phyloP scores from a whole-genome alignment of 352 stramenopile species.

The Globisporangium emineosum region DNA sequence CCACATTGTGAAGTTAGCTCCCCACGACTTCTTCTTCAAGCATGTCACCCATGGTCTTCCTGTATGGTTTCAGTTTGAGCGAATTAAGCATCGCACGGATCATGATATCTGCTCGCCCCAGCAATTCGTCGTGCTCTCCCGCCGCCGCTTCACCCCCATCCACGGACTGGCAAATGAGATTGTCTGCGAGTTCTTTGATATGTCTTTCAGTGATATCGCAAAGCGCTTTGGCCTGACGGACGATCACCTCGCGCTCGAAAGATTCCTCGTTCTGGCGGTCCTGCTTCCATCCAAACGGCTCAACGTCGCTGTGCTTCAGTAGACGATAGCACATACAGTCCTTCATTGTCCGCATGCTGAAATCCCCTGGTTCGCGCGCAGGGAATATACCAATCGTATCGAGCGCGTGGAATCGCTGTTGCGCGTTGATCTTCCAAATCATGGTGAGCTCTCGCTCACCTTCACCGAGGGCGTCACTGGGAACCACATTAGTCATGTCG shows the following conservation, averaged over 20 bases:
- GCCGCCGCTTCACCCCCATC: too few species aligned
- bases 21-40: slow-evolving; percentile 42
- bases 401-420: slow-evolving; percentile 47
- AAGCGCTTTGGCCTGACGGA: slow-evolving; percentile 36
- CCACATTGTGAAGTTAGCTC: slow-evolving; percentile 27
- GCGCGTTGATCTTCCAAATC: slow-evolving; percentile 54
- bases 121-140: slow-evolving; percentile 15
- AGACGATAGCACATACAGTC: slow-evolving; percentile 61
- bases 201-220: slow-evolving; percentile 23
- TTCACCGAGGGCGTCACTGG: slow-evolving; percentile 38
- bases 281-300: slow-evolving; percentile 48
- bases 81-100: slow-evolving; percentile 33
- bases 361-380: slow-evolving; percentile 27
- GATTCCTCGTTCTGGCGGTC: slow-evolving; percentile 28
- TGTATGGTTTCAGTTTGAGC: slow-evolving; percentile 42
- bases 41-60: slow-evolving; percentile 48
- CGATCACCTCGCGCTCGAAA: slow-evolving; percentile 36
- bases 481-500: slow-evolving; percentile 47
- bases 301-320: slow-evolving; percentile 30
- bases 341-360: slow-evolving; percentile 35
- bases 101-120: slow-evolving; percentile 22
- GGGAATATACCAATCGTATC: slow-evolving; percentile 66
- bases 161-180: not conserved
- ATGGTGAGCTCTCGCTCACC: slow-evolving; percentile 57
- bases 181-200: slow-evolving; percentile 24